Evolutionary conservation across 352 stramenopile species (phyloP), one percentile per base, ranked within the genome.

Genomic region (Salisapilia sapeloensis): DNA sequence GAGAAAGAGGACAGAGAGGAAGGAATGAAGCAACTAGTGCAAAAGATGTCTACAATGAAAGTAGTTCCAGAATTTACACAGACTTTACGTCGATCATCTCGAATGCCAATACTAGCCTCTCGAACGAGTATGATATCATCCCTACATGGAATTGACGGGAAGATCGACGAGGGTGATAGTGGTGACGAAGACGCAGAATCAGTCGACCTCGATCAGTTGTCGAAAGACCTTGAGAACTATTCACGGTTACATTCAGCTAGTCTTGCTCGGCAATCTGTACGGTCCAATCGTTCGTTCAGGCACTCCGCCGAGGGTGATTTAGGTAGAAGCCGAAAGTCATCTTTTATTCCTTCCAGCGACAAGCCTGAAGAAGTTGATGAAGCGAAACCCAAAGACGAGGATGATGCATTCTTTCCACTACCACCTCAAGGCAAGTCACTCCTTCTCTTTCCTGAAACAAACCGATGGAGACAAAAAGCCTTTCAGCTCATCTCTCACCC

Each of bases 21-120:
- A 26, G 52, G 79, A 10, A 58, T 54, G 2, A 61, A 56, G 18
- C 59, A 61, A 17, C 36, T 79, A 0, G 65, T 56, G 0, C 39
- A 64, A 28, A 65, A 72, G 12, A 69, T 79, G 56, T 66, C 67
- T 0, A 56, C 46, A 3, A 65, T 77, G 56, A 80, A 78, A 40
- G 60, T 82, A 1, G 7, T 53, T 7, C 45, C 45, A 7, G n/a
- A n/a, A n/a, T n/a, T n/a, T n/a, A n/a, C n/a, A n/a, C n/a, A n/a
- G n/a, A n/a, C n/a, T n/a, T n/a, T n/a, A n/a, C n/a, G n/a, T n/a
- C n/a, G n/a, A n/a, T n/a, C n/a, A n/a, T n/a, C n/a, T n/a, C n/a
- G n/a, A n/a, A n/a, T n/a, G n/a, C n/a, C n/a, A n/a, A n/a, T n/a
- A n/a, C n/a, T n/a, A n/a, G n/a, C n/a, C n/a, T n/a, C n/a, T n/a